A percentile compares a stretch with the other conserved stretches of the same genome.
Conservation (phyloP, 2,329 filamentous ascomycete genomes). For the Aschersonia sp. region DNA sequence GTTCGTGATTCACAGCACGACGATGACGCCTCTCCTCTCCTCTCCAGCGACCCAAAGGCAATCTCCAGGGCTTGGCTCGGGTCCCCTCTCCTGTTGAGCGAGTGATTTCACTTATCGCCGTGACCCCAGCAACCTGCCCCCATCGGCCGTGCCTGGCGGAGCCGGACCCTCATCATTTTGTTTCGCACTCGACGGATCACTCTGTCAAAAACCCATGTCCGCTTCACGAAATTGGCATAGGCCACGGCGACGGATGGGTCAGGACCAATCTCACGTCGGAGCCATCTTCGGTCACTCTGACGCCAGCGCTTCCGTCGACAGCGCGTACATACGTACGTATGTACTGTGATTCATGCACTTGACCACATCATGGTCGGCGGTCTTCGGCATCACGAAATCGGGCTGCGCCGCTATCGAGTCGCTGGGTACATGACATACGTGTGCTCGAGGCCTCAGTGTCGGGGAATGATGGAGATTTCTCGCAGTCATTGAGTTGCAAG, state of each 20-base stretch:
- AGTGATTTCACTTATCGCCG: not conserved
- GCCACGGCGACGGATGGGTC: not conserved
- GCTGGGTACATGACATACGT: too few species aligned
- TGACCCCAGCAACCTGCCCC: not conserved
- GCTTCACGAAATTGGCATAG: not conserved
- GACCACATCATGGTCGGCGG: not conserved
- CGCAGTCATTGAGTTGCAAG: too few species aligned
- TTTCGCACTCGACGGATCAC: not conserved
- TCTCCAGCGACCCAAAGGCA: not conserved
- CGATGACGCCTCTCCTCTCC: not conserved
- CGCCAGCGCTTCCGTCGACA: not conserved
- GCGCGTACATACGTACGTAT: not conserved
- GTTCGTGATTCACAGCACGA: not conserved
- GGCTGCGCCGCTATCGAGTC: not conserved
- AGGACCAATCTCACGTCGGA: not conserved
- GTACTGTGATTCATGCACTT: not conserved
- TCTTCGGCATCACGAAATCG: not conserved
- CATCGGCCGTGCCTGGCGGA: slow-evolving; percentile 3
- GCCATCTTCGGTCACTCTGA: not conserved
- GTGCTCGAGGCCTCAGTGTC: too few species aligned
- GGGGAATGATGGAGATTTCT: too few species aligned
- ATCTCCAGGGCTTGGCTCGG: not conserved
- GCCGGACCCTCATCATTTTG: not conserved
- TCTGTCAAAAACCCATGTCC: not conserved
- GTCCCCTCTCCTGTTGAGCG: not conserved